Conservation (phyloP, 2,329 filamentous ascomycete species). For the Dactylellina leptospora region DNA sequence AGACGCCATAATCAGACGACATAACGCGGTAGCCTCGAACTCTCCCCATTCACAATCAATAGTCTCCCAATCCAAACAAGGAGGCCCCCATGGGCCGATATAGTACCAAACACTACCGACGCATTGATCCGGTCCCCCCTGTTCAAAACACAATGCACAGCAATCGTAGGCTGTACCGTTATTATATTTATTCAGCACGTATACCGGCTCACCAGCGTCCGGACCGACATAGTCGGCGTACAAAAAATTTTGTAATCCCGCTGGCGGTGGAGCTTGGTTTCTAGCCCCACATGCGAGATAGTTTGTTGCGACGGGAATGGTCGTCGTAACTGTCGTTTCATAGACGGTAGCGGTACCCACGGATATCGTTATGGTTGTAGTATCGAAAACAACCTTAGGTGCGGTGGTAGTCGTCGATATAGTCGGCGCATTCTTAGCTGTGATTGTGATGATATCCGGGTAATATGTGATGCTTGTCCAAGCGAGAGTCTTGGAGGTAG, state of each 20-base stretch:
- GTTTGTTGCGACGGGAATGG: not conserved
- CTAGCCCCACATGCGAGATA: slow-evolving; percentile 1
- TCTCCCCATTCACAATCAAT: not conserved
- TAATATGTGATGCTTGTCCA: not conserved
- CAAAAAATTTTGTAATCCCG: not conserved
- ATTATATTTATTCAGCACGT: too few relatives aligned
- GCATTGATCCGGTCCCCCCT: not conserved
- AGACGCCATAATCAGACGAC: slow-evolving; percentile 7
- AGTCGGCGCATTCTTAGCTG: not conserved
- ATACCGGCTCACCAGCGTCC: too few relatives aligned
- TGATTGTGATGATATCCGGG: not conserved
- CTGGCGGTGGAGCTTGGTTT: slow-evolving; percentile 4
- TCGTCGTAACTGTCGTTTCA: not conserved
- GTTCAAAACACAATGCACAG: slow-evolving; percentile 16
- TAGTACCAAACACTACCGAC: slow-evolving; percentile 12
- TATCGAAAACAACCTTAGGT: slow-evolving; percentile 8
- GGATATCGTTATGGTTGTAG: not conserved
- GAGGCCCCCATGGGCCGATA: not conserved
- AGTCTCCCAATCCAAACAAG: not conserved
- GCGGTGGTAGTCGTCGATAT: not conserved
- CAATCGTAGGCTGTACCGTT: slow-evolving; percentile 23
- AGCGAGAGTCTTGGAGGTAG: slow-evolving; percentile 7
- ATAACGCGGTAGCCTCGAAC: slow-evolving; percentile 3
- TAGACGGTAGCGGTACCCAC: not conserved
- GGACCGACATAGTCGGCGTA: too few relatives aligned